A percentile compares a stretch with the other conserved stretches of the same genome.
These are phyloP conservation scores for Mucor indicus DNA, from an alignment of 371 early-diverging fungal genomes.

Conservation along the genomic window DNA sequence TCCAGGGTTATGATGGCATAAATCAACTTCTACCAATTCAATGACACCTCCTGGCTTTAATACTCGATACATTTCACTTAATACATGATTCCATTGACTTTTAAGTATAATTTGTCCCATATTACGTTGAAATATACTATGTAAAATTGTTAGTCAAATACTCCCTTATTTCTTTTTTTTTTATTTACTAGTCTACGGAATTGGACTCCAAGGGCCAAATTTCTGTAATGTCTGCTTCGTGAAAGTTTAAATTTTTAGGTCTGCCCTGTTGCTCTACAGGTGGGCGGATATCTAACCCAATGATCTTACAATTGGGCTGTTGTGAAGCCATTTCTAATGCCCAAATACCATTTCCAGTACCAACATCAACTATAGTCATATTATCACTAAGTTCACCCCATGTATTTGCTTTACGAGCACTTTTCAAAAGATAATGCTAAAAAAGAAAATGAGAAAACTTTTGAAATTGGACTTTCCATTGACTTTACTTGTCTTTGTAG, in stretches of 20 bases:
- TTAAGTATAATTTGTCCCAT: slow-evolving; percentile 36
- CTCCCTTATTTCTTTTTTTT: background rate
- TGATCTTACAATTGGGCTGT: slow-evolving; percentile 39
- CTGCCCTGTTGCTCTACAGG: slow-evolving; percentile 26
- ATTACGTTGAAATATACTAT: slow-evolving; percentile 41
- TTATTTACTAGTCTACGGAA: slow-evolving; percentile 40
- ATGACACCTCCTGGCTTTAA: slow-evolving; percentile 43
- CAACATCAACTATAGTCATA: slow-evolving; percentile 44
- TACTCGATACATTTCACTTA: slow-evolving; percentile 37
- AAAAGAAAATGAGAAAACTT: too few species aligned
- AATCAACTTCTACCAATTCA: slow-evolving; percentile 41
- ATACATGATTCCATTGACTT: slow-evolving; percentile 34
- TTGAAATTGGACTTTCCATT: background rate
- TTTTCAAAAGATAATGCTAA: slow-evolving; percentile 48
- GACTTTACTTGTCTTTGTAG: slow-evolving; percentile 41
- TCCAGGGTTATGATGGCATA: slow-evolving; percentile 47
- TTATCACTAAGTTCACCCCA: slow-evolving; percentile 22
- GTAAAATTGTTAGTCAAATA: background rate
- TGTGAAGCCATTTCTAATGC: slow-evolving; percentile 61
- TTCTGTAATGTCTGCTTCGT: slow-evolving; percentile 35
- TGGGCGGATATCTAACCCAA: slow-evolving; percentile 52
- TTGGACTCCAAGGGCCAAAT: slow-evolving; percentile 32
- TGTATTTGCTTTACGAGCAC: slow-evolving; percentile 38
- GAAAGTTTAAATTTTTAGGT: slow-evolving; percentile 37
- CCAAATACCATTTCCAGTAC: slow-evolving; percentile 57